Evolutionary conservation across 371 early-diverging fungal species (phyloP).

Genomic region (Blakeslea trispora): DNA sequence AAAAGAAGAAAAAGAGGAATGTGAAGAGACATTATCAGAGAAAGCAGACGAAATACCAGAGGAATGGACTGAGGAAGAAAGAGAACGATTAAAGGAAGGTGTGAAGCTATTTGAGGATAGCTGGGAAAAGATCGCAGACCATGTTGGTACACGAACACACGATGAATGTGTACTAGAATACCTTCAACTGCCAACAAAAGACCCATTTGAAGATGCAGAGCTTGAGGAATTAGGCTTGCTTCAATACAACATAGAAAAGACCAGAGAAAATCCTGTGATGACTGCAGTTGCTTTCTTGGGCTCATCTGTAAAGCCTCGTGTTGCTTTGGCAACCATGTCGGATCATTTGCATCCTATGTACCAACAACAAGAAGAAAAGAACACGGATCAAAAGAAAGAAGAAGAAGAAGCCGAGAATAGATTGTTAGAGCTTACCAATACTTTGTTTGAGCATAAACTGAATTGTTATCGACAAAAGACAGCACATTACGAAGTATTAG

Average conservation of each 20-base stretch:
- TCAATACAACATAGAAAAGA: constrained; percentile 62
- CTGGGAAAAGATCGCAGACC: constrained; percentile 46
- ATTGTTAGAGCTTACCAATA: constrained; percentile 54
- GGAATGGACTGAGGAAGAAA: constrained; percentile 43
- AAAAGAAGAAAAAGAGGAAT: too few species aligned
- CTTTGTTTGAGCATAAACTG: constrained; percentile 75
- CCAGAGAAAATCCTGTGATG: constrained; percentile 93
- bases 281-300: constrained; percentile 94
- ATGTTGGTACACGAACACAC: constrained; percentile 44
- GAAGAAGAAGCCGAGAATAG: background rate
- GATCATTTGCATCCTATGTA: too few species aligned
- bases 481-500: constrained; percentile 86
- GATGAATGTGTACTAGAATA: constrained; percentile 49
- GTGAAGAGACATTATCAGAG: too few species aligned
- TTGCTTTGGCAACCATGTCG: too few species aligned
- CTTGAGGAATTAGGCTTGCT: constrained; percentile 43
- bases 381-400: constrained; percentile 11
- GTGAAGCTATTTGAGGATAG: constrained; percentile 32
- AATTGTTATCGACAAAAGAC: constrained; percentile 75
- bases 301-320: constrained; percentile 89
- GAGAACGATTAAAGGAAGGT: constrained; percentile 34
- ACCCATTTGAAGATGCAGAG: constrained; percentile 68
- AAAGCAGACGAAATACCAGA: constrained; percentile 15
- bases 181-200: constrained; percentile 47
- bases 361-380: constrained; percentile 83